phyloP scores from a whole-genome alignment of 2,329 filamentous ascomycete genomes.

The Colletotrichum musae region DNA sequence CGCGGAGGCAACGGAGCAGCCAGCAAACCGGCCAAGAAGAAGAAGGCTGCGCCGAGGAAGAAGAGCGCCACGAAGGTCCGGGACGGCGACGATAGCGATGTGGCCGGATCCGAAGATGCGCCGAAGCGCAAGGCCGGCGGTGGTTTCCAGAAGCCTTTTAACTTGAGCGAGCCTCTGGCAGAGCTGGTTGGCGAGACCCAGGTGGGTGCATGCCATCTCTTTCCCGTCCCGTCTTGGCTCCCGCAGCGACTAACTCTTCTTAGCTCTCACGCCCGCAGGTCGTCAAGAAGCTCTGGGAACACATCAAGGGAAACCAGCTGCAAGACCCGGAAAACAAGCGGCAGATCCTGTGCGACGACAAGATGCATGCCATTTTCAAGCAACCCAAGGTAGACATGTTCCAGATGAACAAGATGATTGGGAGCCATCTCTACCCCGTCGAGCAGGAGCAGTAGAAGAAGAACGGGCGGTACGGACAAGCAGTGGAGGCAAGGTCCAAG shows the following conservation, averaged over 20 bases:
- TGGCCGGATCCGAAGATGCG: conserved; percentile 73
- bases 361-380: conserved; percentile 93
- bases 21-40: conserved; percentile 67
- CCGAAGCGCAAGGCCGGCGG: conserved; percentile 87
- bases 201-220: conserved; percentile 55
- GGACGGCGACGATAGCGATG: conserved; percentile 84
- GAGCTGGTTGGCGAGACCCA: conserved; percentile 79
- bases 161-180: conserved; percentile 78
- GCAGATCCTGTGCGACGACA: conserved; percentile 93
- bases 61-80: conserved; percentile 84
- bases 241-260: conserved; percentile 42
- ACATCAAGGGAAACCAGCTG: conserved; percentile 89
- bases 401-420: conserved; percentile 97
- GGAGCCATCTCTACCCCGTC: conserved; percentile 87
- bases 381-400: conserved; percentile 96
- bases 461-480: not conserved
- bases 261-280: conserved; percentile 94
- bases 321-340: conserved; percentile 94
- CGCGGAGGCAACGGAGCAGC: conserved; percentile 77
- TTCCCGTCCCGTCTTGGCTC: not conserved
- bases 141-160: conserved; percentile 92
- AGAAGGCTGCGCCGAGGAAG: conserved; percentile 77
- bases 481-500: conserved; percentile 8
- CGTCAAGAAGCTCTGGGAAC: conserved; percentile 96
- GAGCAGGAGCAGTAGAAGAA: conserved; percentile 63